These are phyloP conservation scores for Saccharomycopsis selenospora DNA, from an alignment of 805 yeast species.

Conservation along the genomic window DNA sequence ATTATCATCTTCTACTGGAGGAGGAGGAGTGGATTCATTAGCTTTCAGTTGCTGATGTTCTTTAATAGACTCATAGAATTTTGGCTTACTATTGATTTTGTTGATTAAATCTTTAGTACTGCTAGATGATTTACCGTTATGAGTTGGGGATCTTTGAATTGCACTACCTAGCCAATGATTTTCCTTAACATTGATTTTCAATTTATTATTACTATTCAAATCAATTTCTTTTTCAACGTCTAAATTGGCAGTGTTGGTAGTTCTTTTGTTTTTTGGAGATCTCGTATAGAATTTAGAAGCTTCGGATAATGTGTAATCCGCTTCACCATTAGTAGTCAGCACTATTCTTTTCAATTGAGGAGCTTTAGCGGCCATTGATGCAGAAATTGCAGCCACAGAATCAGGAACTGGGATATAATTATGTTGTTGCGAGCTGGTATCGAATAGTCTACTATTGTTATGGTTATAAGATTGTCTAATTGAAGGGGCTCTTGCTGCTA, in stretches of 20 bases:
- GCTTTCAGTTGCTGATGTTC: not conserved
- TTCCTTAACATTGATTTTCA: slow-evolving; percentile 17
- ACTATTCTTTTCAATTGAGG: slow-evolving; percentile 9
- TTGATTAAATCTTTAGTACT: slow-evolving; percentile 5
- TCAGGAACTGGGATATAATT: slow-evolving; percentile 20
- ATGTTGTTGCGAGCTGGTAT: no score
- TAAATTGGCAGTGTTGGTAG: slow-evolving; percentile 5
- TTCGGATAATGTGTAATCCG: slow-evolving; percentile 15
- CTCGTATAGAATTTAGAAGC: slow-evolving; percentile 8
- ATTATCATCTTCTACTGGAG: not conserved
- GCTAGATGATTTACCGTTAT: not conserved
- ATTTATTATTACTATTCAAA: slow-evolving; percentile 8
- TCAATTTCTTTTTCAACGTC: slow-evolving; percentile 16
- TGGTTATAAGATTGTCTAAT: not conserved
- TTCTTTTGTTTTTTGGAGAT: not conserved
- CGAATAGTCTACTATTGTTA: no score
- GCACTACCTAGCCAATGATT: slow-evolving; percentile 21
- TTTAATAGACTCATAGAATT: slow-evolving; percentile 13
- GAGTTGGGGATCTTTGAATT: slow-evolving; percentile 19
- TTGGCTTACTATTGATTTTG: slow-evolving; percentile 17
- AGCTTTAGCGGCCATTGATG: slow-evolving; percentile 19
- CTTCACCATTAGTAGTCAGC: slow-evolving; percentile 14
- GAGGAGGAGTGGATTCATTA: not conserved
- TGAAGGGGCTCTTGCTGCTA: slow-evolving; percentile 13
- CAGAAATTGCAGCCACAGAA: slow-evolving; percentile 19